Base-by-base conservation (phyloP, 495 filamentous ascomycete species). In the Penicillium lagena region DNA sequence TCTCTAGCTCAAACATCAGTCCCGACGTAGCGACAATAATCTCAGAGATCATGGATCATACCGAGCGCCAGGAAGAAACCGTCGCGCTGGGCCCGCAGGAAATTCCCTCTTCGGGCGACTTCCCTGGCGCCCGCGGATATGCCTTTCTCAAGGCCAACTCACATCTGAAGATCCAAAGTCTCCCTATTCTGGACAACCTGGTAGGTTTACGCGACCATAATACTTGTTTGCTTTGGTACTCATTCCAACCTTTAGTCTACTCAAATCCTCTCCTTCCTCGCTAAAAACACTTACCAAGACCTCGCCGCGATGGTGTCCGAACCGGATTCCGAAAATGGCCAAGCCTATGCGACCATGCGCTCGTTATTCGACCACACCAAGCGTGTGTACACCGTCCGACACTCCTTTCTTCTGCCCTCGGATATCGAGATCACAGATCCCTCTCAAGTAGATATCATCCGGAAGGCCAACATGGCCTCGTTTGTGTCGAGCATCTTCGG, bases 381-480 rank as follows among this genome's bases (percentile, higher is more conserved):
- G 54, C 79, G 81, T 45, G 75, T 88, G 3, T 95, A 94, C 56
- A 87, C 82, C 3, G 73, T 79, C 13, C 70, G 82, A 7, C 68
- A 76, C 37, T 78, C 85, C 0, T 87, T 95, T 36, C 79, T 95
- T 9, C 79, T 80, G 27, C 73, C 82, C 0, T 76, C 81, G 29
- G 81, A 88, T 39, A 71, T 96, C 5, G 83, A 87, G 31, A 77
- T 93, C 40, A 72, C 73, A 8, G 81, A 85, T 31, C 63, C 76
- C 1, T 72, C 79, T 11, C 83, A 89, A 47, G 68, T 86, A 14
- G 84, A 86, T 40, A 85, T 84, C 14, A 84, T 96, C 44, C 81
- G 86, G 31, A 87, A 89, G 63, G 84, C 89, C 2, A 96, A 96
- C 50, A 70, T 96, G 41, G 90, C 89, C 4, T 88, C 89, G 2